phyloP scores from a whole-genome alignment of 371 early-diverging fungal species.

The Fennellomyces sp. region DNA sequence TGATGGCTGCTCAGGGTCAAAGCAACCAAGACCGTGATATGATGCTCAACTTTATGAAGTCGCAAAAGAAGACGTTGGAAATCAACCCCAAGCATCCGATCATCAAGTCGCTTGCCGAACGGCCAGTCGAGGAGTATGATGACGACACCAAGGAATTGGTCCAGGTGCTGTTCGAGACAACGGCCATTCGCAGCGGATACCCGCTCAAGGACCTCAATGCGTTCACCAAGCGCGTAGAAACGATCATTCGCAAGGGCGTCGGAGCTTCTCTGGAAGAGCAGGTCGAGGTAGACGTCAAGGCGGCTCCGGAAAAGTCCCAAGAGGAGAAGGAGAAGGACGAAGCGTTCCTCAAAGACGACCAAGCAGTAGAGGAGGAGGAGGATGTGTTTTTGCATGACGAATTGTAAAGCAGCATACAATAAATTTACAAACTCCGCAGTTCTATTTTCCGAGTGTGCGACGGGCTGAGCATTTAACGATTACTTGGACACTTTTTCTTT shows the following conservation, averaged over 20 bases:
- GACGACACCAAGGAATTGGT: constrained; percentile 60
- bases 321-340: constrained; percentile 41
- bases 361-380: constrained; percentile 6
- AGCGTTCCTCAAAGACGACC: constrained; percentile 17
- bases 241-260: constrained; percentile 64
- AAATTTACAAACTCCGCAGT: neutral
- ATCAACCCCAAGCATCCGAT: constrained; percentile 84
- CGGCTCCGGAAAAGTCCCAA: constrained; percentile 41
- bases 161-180: constrained; percentile 76
- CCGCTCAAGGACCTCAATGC: constrained; percentile 57
- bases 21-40: constrained; percentile 57
- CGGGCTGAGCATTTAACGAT: too few relatives aligned
- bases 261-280: constrained; percentile 61
- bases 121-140: constrained; percentile 47
- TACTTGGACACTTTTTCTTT: too few relatives aligned
- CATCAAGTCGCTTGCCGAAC: constrained; percentile 57
- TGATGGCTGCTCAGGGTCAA: constrained; percentile 74
- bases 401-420: constrained; percentile 7
- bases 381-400: constrained; percentile 15
- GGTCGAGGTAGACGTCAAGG: constrained; percentile 52
- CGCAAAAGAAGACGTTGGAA: constrained; percentile 80
- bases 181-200: constrained; percentile 79
- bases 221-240: constrained; percentile 77
- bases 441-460: too few relatives aligned
- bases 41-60: constrained; percentile 59